Evolutionary conservation across 1,139 yeast species (phyloP).

Genomic region (Zygosaccharomyces sapae): DNA sequence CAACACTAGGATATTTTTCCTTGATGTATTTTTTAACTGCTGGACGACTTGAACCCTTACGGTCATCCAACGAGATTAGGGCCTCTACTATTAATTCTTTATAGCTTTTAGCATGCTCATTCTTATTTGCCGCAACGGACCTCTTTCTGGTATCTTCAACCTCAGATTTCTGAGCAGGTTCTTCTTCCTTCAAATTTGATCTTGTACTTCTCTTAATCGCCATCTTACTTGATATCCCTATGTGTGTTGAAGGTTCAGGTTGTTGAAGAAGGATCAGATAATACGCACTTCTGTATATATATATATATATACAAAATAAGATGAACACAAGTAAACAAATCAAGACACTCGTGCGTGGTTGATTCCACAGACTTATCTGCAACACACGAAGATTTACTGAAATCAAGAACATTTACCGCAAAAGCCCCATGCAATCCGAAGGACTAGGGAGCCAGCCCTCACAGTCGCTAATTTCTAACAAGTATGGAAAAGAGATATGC

Average conservation of each 20-base stretch:
- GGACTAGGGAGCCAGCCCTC: too few species aligned
- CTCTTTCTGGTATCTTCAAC: not conserved
- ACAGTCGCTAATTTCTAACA: too few species aligned
- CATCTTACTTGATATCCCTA: not conserved
- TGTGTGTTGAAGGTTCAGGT: not conserved
- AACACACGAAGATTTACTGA: too few species aligned
- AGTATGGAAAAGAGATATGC: too few species aligned
- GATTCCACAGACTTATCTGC: too few species aligned
- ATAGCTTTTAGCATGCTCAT: slow-evolving; percentile 22
- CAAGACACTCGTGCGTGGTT: too few species aligned
- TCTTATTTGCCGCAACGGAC: slow-evolving; percentile 2
- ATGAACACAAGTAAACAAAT: too few species aligned
- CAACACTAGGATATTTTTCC: slow-evolving; percentile 43
- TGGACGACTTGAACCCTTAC: slow-evolving; percentile 82
- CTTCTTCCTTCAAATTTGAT: not conserved
- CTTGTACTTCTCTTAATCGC: not conserved
- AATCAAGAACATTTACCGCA: too few species aligned
- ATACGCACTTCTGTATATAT: too few species aligned
- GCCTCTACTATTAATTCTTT: slow-evolving; percentile 77
- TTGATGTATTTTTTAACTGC: slow-evolving; percentile 70
- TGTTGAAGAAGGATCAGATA: not conserved
- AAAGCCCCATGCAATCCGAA: too few species aligned
- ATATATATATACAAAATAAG: too few species aligned
- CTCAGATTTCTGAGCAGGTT: not conserved
- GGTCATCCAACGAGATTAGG: slow-evolving; percentile 64